Evolutionary conservation across 345 rosid genomes (phyloP).

Genomic region (Eutrema heterophyllum): DNA sequence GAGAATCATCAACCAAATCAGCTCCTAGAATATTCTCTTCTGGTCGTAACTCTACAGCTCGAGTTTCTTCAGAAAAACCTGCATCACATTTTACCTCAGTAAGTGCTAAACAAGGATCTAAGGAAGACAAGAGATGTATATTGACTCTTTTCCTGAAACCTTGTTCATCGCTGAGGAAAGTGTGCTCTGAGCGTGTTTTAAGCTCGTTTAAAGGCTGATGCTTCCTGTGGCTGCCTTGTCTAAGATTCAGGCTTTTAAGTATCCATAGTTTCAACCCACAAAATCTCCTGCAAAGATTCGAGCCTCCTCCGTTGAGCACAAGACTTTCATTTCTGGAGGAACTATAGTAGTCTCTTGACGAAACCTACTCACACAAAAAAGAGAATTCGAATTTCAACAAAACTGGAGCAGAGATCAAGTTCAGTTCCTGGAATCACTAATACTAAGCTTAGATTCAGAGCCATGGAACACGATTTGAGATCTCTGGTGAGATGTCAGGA

Average conservation of each 20-base stretch:
- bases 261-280: conserved; percentile 46
- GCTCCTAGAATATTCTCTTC: conserved; percentile 10
- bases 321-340: conserved; percentile 28
- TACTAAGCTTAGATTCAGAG: neutral
- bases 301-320: conserved; percentile 36
- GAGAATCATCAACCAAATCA: conserved; percentile 8
- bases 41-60: conserved; percentile 10
- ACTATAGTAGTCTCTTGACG: conserved; percentile 17
- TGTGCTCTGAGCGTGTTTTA: conserved; percentile 34
- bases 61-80: conserved; percentile 26
- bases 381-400: neutral
- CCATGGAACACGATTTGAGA: neutral
- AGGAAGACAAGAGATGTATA: neutral
- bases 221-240: conserved; percentile 24
- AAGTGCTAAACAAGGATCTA: neutral
- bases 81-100: neutral
- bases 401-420: neutral
- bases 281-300: conserved; percentile 37
- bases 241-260: conserved; percentile 35
- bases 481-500: neutral
- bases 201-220: conserved; percentile 31
- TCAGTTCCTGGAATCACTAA: neutral
- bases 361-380: conserved; percentile 32
- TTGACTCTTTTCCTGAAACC: conserved; percentile 18
- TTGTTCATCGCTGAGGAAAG: conserved; percentile 26